These are phyloP conservation scores for Candida coquimbonensis DNA, from an alignment of 805 yeast species.

Conservation along the genomic window DNA sequence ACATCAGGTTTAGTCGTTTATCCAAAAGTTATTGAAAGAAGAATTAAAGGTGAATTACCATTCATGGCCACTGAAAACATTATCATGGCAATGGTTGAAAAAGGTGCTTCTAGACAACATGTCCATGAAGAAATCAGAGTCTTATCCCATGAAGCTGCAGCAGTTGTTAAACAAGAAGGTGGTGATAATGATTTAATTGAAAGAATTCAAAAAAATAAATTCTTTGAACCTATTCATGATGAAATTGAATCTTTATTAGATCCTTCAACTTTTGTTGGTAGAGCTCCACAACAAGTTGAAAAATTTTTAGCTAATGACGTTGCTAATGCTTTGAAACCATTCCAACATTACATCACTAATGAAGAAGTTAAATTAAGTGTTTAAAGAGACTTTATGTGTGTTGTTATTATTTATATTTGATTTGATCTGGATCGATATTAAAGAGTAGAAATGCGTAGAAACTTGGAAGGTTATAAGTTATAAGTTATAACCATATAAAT, in stretches of 20 bases:
- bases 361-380: constrained; percentile 78
- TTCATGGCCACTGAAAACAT: constrained; percentile 99
- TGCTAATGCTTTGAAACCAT: constrained; percentile 70
- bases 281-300: constrained; percentile 97
- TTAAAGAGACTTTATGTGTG: constrained; percentile 22
- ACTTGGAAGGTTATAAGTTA: too few relatives aligned
- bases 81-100: constrained; percentile 99
- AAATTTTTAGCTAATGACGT: constrained; percentile 85
- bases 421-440: too few relatives aligned
- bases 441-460: too few relatives aligned
- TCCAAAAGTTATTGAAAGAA: constrained; percentile 97
- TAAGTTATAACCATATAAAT: too few relatives aligned
- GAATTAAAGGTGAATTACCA: constrained; percentile 90
- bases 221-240: constrained; percentile 83
- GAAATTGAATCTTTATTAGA: constrained; percentile 78
- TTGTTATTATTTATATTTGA: too few relatives aligned
- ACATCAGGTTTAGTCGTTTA: constrained; percentile 94
- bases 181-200: constrained; percentile 97
- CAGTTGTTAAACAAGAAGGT: constrained; percentile 95
- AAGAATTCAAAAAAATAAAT: constrained; percentile 67
- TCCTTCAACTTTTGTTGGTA: constrained; percentile 93
- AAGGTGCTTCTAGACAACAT: constrained; percentile 96
- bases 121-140: constrained; percentile 98
- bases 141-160: constrained; percentile 93
- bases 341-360: constrained; percentile 47